Conservation (phyloP, 2,329 filamentous ascomycete species). For the Penicillium sp. region DNA sequence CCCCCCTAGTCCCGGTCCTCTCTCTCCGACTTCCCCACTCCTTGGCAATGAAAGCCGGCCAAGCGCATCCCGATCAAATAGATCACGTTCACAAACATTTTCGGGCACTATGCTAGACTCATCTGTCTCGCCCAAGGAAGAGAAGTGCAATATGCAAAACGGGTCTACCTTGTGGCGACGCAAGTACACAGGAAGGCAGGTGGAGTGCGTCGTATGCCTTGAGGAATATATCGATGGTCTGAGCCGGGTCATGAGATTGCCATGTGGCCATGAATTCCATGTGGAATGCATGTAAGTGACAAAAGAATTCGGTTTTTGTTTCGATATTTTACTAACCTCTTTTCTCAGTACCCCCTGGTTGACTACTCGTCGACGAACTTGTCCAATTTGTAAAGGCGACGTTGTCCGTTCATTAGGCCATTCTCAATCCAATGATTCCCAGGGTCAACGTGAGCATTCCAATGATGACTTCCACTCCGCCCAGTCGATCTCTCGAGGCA, state of each 20-base stretch:
- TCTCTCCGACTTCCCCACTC: conserved; percentile 76
- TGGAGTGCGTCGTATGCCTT: conserved; percentile 93
- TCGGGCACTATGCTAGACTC: conserved; percentile 28
- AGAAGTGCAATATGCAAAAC: conserved; percentile 42
- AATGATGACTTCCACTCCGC: conserved; percentile 44
- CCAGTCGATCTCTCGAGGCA: conserved; percentile 46
- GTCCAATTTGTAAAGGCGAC: conserved; percentile 97
- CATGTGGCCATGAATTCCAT: conserved; percentile 97
- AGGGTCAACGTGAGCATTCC: conserved; percentile 39
- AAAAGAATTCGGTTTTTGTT: background rate
- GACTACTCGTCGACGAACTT: conserved; percentile 91
- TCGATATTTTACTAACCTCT: conserved; percentile 19
- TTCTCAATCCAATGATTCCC: conserved; percentile 21
- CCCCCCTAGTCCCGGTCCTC: conserved; percentile 61
- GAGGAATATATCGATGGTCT: conserved; percentile 96
- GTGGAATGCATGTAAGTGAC: conserved; percentile 91
- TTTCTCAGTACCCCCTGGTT: conserved; percentile 82
- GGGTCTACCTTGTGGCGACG: conserved; percentile 48
- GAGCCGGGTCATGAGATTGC: conserved; percentile 92
- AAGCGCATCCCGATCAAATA: conserved; percentile 28
- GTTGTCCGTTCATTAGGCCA: conserved; percentile 68
- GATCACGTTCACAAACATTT: conserved; percentile 40
- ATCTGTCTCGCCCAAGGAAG: conserved; percentile 36
- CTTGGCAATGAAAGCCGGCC: conserved; percentile 47
- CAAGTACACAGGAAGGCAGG: conserved; percentile 63